Evolutionary conservation across 2,329 filamentous ascomycete genomes (phyloP).

Genomic region (Penicillium sp.): DNA sequence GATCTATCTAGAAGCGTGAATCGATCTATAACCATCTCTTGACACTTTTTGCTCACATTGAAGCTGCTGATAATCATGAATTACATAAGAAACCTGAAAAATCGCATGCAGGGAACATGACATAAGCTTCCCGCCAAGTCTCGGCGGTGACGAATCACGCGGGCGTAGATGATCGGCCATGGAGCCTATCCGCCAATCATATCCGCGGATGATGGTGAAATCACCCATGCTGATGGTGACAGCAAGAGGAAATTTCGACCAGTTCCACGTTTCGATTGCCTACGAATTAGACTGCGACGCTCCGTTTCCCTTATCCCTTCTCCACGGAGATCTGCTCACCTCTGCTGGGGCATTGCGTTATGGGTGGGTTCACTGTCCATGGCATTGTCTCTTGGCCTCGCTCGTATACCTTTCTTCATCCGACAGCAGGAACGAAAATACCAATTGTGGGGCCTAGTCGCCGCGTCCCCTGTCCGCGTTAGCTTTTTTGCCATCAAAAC

Average conservation of each 20-base stretch:
- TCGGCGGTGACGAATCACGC: conserved; percentile 16
- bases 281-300: not conserved
- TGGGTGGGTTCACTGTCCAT: not conserved
- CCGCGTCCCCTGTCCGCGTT: not conserved
- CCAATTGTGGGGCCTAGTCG: not conserved
- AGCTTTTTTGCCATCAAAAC: not conserved
- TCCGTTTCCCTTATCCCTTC: not conserved
- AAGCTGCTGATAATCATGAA: not conserved
- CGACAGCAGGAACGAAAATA: not conserved
- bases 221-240: conserved; percentile 34
- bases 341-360: not conserved
- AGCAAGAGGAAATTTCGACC: conserved; percentile 7
- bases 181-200: conserved; percentile 26
- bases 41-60: not conserved
- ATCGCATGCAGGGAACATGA: not conserved
- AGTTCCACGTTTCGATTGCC: conserved; percentile 1
- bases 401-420: not conserved
- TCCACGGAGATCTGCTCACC: not conserved
- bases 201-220: conserved; percentile 31
- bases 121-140: conserved; percentile 6
- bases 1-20: no score
- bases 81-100: not conserved
- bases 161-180: conserved; percentile 13
- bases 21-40: no score
- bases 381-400: not conserved